Evolutionary conservation across 441 rosid species (phyloP), one percentile per base, ranked within the genome.

Genomic region (Isatis lusitanica): DNA sequence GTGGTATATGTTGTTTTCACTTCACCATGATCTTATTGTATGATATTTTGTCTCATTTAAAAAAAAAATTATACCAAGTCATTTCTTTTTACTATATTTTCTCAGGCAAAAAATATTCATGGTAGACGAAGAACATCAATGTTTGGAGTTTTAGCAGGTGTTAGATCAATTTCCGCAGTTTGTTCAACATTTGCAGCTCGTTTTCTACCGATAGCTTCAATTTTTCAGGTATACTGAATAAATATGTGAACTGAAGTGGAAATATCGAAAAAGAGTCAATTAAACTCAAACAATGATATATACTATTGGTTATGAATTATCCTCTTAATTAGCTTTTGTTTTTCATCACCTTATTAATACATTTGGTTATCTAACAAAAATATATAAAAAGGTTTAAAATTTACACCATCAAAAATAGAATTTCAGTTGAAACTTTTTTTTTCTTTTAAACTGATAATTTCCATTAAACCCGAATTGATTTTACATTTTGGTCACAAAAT

Each of bases 111-210:
- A 56, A 83, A 74, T 50, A 43, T 86, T 10, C 52, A 86, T 7
- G 84, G 72, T 44, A 55, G 70, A 16, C 75, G 78, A 56, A 64
- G 97, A 51, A 75, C 86, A 62, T 74, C 90, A 0, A 93, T 83
- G 4, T 93, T 91, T 60, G 94, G 93, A 53, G 61, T 93, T 57
- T 75, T 93, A 6, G 61, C 89, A 0, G 98, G 94, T 53, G 65
- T 83, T n/a, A 12, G 18, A 16, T 77, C 90, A 3, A 79, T 85
- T 35, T 69, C 94, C 0, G 81, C 73, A 26, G 87, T 93, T 52
- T 80, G 67, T 40, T 90, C 82, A 52, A 86, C 89, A 18, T 68
- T 89, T 30, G 79, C 86, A n/a, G 85, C 98, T 73, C 96, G 94
- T 61, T 86, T 91, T 70, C 77, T 93, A 78, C 72, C 89, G 39